Conservation (phyloP, 106 monocot species). For the Platanthera guangdongensis region DNA sequence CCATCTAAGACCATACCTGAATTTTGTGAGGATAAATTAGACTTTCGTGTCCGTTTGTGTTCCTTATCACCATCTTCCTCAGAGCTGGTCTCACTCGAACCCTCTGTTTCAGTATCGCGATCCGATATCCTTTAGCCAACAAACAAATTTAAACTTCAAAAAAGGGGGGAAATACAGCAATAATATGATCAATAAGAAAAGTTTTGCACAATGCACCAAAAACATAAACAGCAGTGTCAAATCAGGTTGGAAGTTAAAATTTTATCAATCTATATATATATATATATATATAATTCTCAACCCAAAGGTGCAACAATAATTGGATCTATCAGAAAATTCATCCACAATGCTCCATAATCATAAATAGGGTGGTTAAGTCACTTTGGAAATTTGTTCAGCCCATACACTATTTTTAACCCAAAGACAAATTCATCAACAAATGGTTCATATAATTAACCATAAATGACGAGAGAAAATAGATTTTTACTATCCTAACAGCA, state of each 20-base stretch:
- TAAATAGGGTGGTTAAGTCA: not conserved
- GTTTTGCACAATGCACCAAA: not conserved
- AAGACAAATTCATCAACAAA: not conserved
- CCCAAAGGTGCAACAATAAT: not conserved
- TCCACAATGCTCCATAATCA: not conserved
- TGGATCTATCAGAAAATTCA: not conserved
- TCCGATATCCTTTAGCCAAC: conserved; percentile 18
- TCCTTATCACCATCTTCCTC: conserved; percentile 32
- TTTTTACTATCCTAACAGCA: too few relatives aligned
- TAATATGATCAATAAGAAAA: not conserved
- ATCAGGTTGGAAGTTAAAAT: not conserved
- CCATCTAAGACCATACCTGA: conserved; percentile 26
- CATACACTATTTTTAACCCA: not conserved
- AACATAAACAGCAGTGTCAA: not conserved
- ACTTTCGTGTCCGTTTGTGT: conserved; percentile 13
- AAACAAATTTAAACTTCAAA: not conserved
- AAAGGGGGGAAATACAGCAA: not conserved
- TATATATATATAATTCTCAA: too few relatives aligned
- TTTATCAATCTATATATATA: too few relatives aligned
- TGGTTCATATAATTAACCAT: not conserved
- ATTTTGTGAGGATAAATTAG: conserved; percentile 32
- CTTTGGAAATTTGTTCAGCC: not conserved
- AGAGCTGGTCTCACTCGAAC: conserved; percentile 32
- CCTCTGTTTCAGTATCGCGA: conserved; percentile 34
- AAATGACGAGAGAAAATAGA: not conserved